phyloP scores from a whole-genome alignment of 208 protist species.

The Acanthamoeba divionensis region DNA sequence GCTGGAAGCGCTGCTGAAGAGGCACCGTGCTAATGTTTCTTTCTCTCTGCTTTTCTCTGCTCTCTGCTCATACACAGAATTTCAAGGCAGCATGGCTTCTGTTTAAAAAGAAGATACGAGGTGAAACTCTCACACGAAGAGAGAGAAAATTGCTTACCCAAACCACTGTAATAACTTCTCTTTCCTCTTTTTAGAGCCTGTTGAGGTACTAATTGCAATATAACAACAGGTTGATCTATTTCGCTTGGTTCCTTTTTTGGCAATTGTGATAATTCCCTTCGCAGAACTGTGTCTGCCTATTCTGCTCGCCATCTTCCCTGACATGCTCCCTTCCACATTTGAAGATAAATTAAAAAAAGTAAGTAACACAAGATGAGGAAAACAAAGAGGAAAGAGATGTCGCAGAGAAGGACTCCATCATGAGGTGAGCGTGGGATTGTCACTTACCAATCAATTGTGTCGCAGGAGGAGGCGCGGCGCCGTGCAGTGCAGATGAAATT shows the following conservation, averaged over 20 bases:
- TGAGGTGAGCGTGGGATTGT: background rate
- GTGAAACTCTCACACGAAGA: background rate
- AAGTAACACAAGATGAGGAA: no score
- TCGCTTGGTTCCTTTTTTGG: slow-evolving; percentile 93
- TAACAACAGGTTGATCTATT: slow-evolving; percentile 85
- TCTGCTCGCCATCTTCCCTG: slow-evolving; percentile 94
- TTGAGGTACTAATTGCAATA: background rate
- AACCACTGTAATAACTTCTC: background rate
- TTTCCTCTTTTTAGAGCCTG: background rate
- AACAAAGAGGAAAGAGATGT: slow-evolving; percentile 43
- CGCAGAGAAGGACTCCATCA: background rate
- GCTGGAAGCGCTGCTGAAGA: background rate
- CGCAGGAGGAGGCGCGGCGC: slow-evolving; percentile 47
- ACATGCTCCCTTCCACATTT: slow-evolving; percentile 94
- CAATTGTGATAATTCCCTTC: slow-evolving; percentile 95
- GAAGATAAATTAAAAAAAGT: slow-evolving; percentile 74
- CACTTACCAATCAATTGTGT: background rate
- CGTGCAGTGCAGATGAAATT: slow-evolving; percentile 55
- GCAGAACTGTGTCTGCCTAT: slow-evolving; percentile 93
- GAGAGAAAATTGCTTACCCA: background rate
- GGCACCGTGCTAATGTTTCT: background rate
- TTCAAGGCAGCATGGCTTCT: background rate
- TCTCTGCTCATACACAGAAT: background rate
- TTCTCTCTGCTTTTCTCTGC: background rate
- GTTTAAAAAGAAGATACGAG: background rate